Conservation (phyloP, 441 rosid species). For the Corymbia calophylla region DNA sequence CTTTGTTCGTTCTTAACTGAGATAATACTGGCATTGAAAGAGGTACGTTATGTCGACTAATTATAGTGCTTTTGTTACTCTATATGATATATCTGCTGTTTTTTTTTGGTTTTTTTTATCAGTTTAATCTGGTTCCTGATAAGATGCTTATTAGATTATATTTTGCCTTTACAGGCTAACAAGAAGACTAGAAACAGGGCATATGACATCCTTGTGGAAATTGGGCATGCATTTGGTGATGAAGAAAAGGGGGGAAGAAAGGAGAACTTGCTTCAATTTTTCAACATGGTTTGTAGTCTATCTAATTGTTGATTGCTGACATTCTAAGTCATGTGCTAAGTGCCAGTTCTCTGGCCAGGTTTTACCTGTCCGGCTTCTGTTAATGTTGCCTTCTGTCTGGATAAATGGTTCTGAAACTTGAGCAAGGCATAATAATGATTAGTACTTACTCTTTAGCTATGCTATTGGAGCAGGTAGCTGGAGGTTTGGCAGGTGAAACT, state of each 20-base stretch:
- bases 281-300: constrained; percentile 54
- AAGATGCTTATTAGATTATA: background rate
- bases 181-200: constrained; percentile 95
- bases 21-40: constrained; percentile 83
- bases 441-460: background rate
- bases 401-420: background rate
- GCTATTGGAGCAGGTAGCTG: constrained; percentile 57
- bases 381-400: background rate
- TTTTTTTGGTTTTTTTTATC: background rate
- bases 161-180: constrained; percentile 47
- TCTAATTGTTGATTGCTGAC: background rate
- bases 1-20: constrained; percentile 78
- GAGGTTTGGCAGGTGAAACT: constrained; percentile 89
- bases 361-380: background rate
- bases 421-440: background rate
- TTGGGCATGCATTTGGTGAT: constrained; percentile 89
- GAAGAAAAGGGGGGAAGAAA: constrained; percentile 73
- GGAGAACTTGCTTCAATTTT: constrained; percentile 65
- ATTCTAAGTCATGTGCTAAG: background rate
- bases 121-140: background rate
- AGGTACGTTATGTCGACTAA: constrained; percentile 36
- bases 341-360: background rate
- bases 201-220: constrained; percentile 85
- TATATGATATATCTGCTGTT: background rate
- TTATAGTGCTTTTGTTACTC: background rate